These are phyloP conservation scores for Physaria fendleri DNA, from an alignment of 345 rosid genomes.

Conservation along the genomic window DNA sequence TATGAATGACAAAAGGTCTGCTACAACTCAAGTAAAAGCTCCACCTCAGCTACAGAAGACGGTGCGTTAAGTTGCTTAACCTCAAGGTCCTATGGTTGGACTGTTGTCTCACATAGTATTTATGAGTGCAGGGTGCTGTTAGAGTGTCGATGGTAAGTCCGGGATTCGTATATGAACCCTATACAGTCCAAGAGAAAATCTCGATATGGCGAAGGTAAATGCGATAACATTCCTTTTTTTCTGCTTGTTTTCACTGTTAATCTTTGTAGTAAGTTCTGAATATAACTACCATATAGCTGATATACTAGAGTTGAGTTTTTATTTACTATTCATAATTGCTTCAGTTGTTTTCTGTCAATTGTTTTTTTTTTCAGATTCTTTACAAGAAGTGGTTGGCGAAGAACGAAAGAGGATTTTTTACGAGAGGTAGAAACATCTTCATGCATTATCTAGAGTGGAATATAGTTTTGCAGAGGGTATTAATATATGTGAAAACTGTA, in stretches of 20 bases:
- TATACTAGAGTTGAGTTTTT: background rate
- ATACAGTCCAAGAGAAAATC: conserved; percentile 54
- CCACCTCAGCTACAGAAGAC: conserved; percentile 60
- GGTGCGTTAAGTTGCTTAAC: conserved; percentile 38
- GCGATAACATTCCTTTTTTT: background rate
- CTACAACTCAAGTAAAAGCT: conserved; percentile 48
- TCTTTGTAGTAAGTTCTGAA: background rate
- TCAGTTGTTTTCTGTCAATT: background rate
- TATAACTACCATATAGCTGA: background rate
- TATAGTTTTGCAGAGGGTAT: background rate
- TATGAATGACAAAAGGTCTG: conserved; percentile 39
- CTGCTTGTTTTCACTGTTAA: background rate
- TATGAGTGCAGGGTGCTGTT: conserved; percentile 55
- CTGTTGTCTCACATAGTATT: background rate
- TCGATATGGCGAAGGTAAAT: conserved; percentile 78
- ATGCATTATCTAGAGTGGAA: background rate
- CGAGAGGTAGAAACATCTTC: conserved; percentile 50
- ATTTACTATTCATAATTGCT: conserved; percentile 4
- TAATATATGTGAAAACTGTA: background rate
- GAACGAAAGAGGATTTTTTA: conserved; percentile 78
- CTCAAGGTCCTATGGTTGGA: conserved; percentile 6
- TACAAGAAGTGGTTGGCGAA: conserved; percentile 78
- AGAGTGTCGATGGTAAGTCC: conserved; percentile 72
- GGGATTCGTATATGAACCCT: conserved; percentile 86
- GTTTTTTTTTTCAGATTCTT: conserved; percentile 50